phyloP scores from a whole-genome alignment of 164 flowering plant species.

The Malania oleifera region DNA sequence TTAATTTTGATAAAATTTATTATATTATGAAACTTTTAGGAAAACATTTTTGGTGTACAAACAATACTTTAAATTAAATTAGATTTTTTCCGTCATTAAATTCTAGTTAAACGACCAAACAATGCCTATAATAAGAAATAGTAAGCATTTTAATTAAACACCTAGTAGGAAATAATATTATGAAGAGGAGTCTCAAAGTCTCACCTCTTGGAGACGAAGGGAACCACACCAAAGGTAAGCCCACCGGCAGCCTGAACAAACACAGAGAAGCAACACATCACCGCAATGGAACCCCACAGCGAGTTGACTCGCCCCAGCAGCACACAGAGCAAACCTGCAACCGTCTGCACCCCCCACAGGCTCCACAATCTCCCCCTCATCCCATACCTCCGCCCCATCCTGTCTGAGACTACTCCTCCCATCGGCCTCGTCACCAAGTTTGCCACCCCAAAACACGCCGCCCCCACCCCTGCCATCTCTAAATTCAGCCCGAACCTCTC shows the following conservation, averaged over 20 bases:
- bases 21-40: too few species aligned
- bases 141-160: too few species aligned
- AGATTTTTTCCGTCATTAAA: too few species aligned
- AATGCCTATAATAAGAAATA: too few species aligned
- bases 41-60: too few species aligned
- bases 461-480: constrained; percentile 41
- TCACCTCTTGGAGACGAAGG: constrained; percentile 62
- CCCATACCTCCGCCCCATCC: constrained; percentile 46
- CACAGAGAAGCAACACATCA: constrained; percentile 51
- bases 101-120: too few species aligned
- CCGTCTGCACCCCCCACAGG: constrained; percentile 49
- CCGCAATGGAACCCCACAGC: constrained; percentile 37
- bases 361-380: constrained; percentile 66
- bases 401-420: constrained; percentile 54
- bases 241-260: constrained; percentile 66
- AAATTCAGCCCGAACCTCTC: constrained; percentile 44
- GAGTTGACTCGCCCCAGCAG: constrained; percentile 46
- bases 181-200: not conserved
- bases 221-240: constrained; percentile 64
- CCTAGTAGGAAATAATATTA: too few species aligned
- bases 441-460: constrained; percentile 53
- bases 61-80: too few species aligned
- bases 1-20: too few species aligned
- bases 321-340: constrained; percentile 49
- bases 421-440: constrained; percentile 47